Conservation (phyloP, 345 rosid genomes). For the Euphorbia lathyris region DNA sequence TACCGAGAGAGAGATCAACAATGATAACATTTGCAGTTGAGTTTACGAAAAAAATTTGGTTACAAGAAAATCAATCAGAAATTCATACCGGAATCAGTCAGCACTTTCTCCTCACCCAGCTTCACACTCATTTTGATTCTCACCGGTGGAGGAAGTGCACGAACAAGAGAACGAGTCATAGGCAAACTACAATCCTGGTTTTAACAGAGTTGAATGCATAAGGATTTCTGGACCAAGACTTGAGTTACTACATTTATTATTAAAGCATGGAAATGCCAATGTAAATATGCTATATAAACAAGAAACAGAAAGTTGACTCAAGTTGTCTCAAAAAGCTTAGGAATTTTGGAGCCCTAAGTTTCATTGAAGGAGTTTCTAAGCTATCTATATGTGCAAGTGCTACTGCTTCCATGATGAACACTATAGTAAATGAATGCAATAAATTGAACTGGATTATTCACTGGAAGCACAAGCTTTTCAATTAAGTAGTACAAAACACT, state of each 20-base stretch:
- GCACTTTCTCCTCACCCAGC: conserved; percentile 47
- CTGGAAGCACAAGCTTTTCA: not conserved
- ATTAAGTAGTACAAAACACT: not conserved
- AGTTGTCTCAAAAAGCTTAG: not conserved
- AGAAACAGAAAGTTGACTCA: no score
- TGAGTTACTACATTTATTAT: not conserved
- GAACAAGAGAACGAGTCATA: conserved; percentile 49
- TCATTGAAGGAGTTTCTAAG: not conserved
- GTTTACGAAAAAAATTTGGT: not conserved
- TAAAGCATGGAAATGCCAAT: not conserved
- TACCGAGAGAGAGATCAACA: conserved; percentile 1
- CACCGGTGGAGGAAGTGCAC: conserved; percentile 60
- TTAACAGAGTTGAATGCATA: conserved; percentile 2
- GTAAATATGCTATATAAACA: no score
- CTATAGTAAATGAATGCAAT: not conserved
- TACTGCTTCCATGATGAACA: not conserved
- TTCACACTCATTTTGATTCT: conserved; percentile 57
- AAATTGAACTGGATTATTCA: no score
- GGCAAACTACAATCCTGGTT: conserved; percentile 58
- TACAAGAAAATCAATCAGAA: not conserved
- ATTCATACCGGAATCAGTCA: conserved; percentile 53
- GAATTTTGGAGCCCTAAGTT: not conserved
- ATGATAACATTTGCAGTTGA: not conserved
- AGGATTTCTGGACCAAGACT: not conserved
- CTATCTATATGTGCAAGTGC: not conserved